Percentiles rank a stretch among this genome's conserved stretches.
Conservation (phyloP, 2,329 filamentous ascomycete species). For the Mycosphaerella arachidis region DNA sequence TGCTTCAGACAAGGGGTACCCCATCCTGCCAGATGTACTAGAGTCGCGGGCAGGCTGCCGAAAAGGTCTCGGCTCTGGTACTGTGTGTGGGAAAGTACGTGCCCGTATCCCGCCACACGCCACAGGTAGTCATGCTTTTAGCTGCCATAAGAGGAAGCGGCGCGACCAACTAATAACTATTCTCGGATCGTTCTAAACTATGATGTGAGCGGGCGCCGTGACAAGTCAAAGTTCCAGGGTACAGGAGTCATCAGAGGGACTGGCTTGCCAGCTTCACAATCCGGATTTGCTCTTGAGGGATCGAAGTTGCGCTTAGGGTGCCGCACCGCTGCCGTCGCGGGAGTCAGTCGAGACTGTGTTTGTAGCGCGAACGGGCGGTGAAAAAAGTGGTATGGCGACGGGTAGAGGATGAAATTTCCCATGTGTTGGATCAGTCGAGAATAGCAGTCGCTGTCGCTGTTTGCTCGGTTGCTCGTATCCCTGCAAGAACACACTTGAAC, state of each 20-base stretch:
- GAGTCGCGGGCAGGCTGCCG: neutral
- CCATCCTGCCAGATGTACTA: neutral
- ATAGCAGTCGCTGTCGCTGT: neutral
- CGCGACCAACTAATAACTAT: neutral
- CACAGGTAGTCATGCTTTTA: neutral
- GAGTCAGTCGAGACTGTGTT: neutral
- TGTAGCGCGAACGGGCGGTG: neutral
- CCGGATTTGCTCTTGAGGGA: neutral
- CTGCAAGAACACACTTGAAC: neutral
- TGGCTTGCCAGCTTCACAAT: neutral
- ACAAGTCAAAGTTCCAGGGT: neutral
- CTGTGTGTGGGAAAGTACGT: neutral
- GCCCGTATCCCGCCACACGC: neutral
- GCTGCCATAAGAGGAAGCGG: neutral
- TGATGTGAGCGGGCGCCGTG: neutral
- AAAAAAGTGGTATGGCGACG: neutral
- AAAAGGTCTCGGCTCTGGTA: neutral
- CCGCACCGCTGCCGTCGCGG: neutral
- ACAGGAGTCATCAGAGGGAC: neutral
- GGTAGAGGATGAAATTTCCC: conserved; percentile 2
- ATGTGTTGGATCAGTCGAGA: conserved; percentile 1
- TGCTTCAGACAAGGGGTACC: neutral
- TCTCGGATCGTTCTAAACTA: neutral
- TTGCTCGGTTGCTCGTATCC: neutral
- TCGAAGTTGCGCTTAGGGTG: neutral